Percentiles rank a stretch among this genome's conserved stretches.
phyloP scores from a whole-genome alignment of 2,329 filamentous ascomycete genomes.

The Fusarium decemcellulare region DNA sequence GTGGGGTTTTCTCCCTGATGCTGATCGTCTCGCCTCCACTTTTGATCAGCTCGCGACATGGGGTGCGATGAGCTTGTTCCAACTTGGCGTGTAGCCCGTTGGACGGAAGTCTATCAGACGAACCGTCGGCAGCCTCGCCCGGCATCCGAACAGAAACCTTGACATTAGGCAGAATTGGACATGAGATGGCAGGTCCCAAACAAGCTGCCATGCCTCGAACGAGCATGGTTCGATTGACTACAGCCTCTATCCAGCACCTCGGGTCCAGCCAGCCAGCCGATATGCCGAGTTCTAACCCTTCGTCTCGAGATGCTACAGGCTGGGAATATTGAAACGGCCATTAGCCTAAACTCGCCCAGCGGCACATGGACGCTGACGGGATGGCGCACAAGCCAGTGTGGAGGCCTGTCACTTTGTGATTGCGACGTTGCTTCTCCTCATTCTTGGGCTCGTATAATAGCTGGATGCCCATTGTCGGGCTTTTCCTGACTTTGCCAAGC shows the following conservation, averaged over 20 bases:
- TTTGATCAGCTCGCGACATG: not conserved
- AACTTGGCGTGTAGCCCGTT: not conserved
- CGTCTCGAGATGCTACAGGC: not conserved
- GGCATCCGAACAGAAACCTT: slow-evolving; percentile 10
- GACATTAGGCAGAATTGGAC: slow-evolving; percentile 7
- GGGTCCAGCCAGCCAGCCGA: slow-evolving; percentile 25
- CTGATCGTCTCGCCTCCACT: not conserved
- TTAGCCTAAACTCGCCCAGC: slow-evolving; percentile 27
- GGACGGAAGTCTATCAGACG: slow-evolving; percentile 3
- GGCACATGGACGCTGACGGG: not conserved
- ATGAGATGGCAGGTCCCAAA: slow-evolving; percentile 13
- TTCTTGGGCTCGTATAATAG: too few relatives aligned
- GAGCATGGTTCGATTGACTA: slow-evolving; percentile 1
- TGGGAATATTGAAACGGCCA: not conserved
- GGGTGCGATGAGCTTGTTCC: not conserved
- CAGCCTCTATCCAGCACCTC: slow-evolving; percentile 22
- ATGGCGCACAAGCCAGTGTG: slow-evolving; percentile 11
- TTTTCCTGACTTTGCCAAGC: too few relatives aligned
- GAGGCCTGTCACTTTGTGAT: too few relatives aligned
- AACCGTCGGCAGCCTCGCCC: slow-evolving; percentile 27
- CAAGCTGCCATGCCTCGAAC: not conserved
- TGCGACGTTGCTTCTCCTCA: too few relatives aligned
- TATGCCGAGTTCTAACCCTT: not conserved
- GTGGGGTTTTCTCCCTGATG: not conserved
- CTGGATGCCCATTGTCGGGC: too few relatives aligned